phyloP scores from a whole-genome alignment of 768 basidiomycete species.

The Tephrocybe rancida region DNA sequence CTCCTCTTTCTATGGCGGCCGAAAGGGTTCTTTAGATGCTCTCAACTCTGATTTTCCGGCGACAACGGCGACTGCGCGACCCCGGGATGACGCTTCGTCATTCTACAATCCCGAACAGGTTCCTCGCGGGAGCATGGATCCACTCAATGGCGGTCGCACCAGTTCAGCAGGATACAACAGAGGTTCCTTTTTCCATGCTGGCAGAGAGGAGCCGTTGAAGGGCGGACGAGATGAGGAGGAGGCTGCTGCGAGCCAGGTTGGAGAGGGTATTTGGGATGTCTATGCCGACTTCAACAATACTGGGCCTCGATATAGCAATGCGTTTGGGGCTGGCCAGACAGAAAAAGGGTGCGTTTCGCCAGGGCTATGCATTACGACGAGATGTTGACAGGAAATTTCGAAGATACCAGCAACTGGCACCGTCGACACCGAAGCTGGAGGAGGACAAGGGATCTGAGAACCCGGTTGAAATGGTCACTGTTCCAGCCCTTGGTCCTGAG shows the following conservation, averaged over 20 bases:
- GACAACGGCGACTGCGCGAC: slow-evolving; percentile 36
- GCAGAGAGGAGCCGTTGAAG: slow-evolving; percentile 76
- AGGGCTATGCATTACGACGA: background rate
- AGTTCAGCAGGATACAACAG: slow-evolving; percentile 74
- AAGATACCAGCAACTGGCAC: slow-evolving; percentile 50
- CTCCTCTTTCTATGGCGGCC: slow-evolving; percentile 77
- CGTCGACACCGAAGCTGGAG: slow-evolving; percentile 38
- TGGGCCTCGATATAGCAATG: slow-evolving; percentile 74
- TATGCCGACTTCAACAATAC: slow-evolving; percentile 90
- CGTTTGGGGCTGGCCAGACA: slow-evolving; percentile 45
- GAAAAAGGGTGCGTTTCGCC: slow-evolving; percentile 49
- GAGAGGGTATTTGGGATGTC: slow-evolving; percentile 69
- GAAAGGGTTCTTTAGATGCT: slow-evolving; percentile 61
- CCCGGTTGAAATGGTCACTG: slow-evolving; percentile 87
- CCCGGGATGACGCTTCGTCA: slow-evolving; percentile 69
- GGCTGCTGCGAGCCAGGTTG: slow-evolving; percentile 30
- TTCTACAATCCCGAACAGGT: slow-evolving; percentile 58
- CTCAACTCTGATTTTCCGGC: slow-evolving; percentile 56
- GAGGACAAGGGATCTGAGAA: slow-evolving; percentile 34
- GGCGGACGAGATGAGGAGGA: slow-evolving; percentile 77
- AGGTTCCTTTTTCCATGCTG: slow-evolving; percentile 66
- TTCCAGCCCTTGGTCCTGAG: slow-evolving; percentile 89
- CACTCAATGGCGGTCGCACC: slow-evolving; percentile 37
- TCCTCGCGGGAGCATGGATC: slow-evolving; percentile 51
- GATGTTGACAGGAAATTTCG: slow-evolving; percentile 10